These are phyloP conservation scores for Anastatica hierochuntica DNA, from an alignment of 345 rosid genomes.

Conservation along the genomic window DNA sequence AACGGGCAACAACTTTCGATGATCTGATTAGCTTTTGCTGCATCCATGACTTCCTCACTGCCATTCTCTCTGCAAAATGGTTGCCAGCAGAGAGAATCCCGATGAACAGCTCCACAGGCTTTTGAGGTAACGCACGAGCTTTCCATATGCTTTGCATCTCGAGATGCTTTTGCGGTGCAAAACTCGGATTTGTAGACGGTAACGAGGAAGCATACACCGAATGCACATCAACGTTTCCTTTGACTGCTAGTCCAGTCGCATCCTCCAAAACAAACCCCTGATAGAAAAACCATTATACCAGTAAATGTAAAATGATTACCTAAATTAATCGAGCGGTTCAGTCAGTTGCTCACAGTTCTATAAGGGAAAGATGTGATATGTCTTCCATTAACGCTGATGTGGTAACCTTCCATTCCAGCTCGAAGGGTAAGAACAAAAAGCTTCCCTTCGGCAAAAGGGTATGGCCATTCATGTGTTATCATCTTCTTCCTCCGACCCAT, in stretches of 20 bases:
- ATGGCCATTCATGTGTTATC: slow-evolving; percentile 68
- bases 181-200: slow-evolving; percentile 64
- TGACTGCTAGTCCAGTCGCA: slow-evolving; percentile 72
- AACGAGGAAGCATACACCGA: slow-evolving; percentile 67
- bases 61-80: slow-evolving; percentile 88
- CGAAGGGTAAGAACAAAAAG: slow-evolving; percentile 75
- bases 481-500: slow-evolving; percentile 56
- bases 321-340: no score
- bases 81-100: slow-evolving; percentile 82
- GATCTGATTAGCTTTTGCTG: slow-evolving; percentile 61
- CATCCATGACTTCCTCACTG: slow-evolving; percentile 90
- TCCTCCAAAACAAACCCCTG: slow-evolving; percentile 71
- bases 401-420: slow-evolving; percentile 86
- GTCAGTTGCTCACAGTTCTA: slow-evolving; percentile 51
- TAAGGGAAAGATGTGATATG: slow-evolving; percentile 79
- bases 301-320: no score
- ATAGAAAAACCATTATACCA: background rate
- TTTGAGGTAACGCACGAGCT: slow-evolving; percentile 51
- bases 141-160: slow-evolving; percentile 58
- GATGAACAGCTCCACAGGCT: slow-evolving; percentile 51
- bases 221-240: slow-evolving; percentile 61
- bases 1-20: slow-evolving; percentile 68
- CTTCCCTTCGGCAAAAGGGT: slow-evolving; percentile 53
- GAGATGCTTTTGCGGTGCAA: slow-evolving; percentile 58
- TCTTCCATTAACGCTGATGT: slow-evolving; percentile 73